phyloP scores from a whole-genome alignment of 768 basidiomycete genomes.

The Glaciozyma antarctica region DNA sequence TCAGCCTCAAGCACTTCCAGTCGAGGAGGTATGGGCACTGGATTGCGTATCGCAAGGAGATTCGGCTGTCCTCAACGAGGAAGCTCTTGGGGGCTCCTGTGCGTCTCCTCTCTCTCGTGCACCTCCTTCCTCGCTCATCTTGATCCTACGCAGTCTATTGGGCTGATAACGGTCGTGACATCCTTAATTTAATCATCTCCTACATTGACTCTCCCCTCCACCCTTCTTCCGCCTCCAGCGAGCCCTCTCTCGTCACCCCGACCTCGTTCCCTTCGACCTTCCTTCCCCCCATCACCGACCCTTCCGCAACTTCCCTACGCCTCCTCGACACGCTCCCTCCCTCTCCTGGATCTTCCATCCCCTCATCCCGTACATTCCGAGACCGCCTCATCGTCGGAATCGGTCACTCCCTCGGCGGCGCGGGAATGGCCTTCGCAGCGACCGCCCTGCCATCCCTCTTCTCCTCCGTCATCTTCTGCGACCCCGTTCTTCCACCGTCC shows the following conservation, averaged over 20 bases:
- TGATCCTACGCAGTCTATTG: slow-evolving; percentile 41
- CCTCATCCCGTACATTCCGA: slow-evolving; percentile 14
- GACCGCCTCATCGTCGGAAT: slow-evolving; percentile 48
- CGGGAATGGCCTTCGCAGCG: slow-evolving; percentile 52
- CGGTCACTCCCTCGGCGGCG: slow-evolving; percentile 80
- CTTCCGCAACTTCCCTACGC: slow-evolving; percentile 2
- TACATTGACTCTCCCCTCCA: slow-evolving; percentile 48
- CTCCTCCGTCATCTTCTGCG: slow-evolving; percentile 60
- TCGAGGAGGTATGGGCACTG: slow-evolving; percentile 71
- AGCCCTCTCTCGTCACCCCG: background rate
- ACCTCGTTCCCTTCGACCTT: background rate
- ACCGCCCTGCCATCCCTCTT: slow-evolving; percentile 53
- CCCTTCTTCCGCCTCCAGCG: background rate
- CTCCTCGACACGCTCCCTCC: slow-evolving; percentile 3
- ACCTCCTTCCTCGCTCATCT: background rate
- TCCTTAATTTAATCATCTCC: slow-evolving; percentile 60
- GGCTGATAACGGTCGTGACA: slow-evolving; percentile 65
- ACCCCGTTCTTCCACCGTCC: slow-evolving; percentile 56
- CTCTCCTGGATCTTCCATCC: background rate
- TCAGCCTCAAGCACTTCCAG: background rate
- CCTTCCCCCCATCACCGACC: background rate
- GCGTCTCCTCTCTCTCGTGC: slow-evolving; percentile 31
- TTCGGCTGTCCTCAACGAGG: slow-evolving; percentile 59
- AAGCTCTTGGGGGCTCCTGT: slow-evolving; percentile 47
- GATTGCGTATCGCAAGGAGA: slow-evolving; percentile 81